Base-by-base conservation (phyloP, 305 asterid genomes). In the Ilex paraguariensis region DNA sequence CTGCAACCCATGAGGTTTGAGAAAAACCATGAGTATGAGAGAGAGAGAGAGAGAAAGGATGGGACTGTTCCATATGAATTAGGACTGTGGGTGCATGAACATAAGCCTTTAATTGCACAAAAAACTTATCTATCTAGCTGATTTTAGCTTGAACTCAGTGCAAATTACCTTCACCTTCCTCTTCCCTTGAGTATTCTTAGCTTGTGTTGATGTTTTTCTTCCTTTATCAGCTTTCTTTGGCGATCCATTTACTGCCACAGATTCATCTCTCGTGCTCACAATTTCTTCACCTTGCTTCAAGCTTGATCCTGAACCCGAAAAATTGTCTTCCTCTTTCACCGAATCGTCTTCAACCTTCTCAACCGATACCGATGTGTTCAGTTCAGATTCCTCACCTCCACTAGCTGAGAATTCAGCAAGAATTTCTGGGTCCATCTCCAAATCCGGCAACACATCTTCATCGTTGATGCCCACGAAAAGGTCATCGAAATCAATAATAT, bases 341-440 rank as follows among this genome's bases (percentile, higher is more conserved):
- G 77, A 61, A 60, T 15, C 68, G 45, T 74, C 63, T 15, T 65
- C 74, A 7, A 60, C 55, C 70, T 73, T 74, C 36, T 75, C 80
- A n/a, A 13, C n/a, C 0, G 77, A 73, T 30, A 17, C 17, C 12
- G 70, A 64, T 16, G 62, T 16, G 60, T 74, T 75, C 11, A 61
- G 60, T 36, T 80, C 91, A 5, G 86, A 80, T 31, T 81, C 84
- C 16, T 77, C 85, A 2, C 75, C 76, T 1, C 68, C 79, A 36
- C 74, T 76, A 33, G 70, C 73, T 2, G 95, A 78, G 59, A 84
- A 86, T 2, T 84, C 96, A 16, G 88, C 86, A 7, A 90, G 76
- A 8, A 87, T 76, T n/a, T 85, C 95, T 1, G 88, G 78, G 73
- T 87, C 95, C 95, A 87, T 85, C 62, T 86, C 96, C 86, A 91